Percentiles rank a stretch among this genome's conserved stretches.
phyloP scores from a whole-genome alignment of 805 yeast genomes.

The Barnettozyma californica region DNA sequence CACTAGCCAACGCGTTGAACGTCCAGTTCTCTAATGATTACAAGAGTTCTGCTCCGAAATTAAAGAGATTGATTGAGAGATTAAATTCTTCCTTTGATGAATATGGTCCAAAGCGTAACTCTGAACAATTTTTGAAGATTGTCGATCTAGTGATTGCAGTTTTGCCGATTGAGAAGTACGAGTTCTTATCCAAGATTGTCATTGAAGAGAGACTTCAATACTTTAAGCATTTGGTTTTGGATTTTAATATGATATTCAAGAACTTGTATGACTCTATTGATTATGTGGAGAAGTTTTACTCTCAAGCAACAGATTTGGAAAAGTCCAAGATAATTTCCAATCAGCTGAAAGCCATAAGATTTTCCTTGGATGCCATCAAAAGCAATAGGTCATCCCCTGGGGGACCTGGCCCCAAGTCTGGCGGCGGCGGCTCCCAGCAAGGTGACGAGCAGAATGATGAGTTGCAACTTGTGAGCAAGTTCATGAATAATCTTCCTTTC shows the following conservation, averaged over 20 bases:
- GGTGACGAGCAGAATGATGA: slow-evolving; percentile 33
- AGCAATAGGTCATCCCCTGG: slow-evolving; percentile 11
- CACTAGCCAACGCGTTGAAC: slow-evolving; percentile 53
- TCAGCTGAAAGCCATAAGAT: slow-evolving; percentile 47
- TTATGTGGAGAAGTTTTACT: slow-evolving; percentile 41
- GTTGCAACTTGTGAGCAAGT: slow-evolving; percentile 28
- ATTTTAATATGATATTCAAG: slow-evolving; percentile 36
- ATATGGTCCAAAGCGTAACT: slow-evolving; percentile 15
- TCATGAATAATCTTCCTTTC: slow-evolving; percentile 22
- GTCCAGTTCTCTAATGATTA: slow-evolving; percentile 49
- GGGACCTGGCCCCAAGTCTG: neutral
- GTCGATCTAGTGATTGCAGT: slow-evolving; percentile 46
- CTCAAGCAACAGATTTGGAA: slow-evolving; percentile 46
- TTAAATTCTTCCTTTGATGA: slow-evolving; percentile 19
- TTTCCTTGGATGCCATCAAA: slow-evolving; percentile 43
- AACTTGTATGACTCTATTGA: slow-evolving; percentile 29
- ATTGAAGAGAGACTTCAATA: slow-evolving; percentile 30
- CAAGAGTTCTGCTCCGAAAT: slow-evolving; percentile 37
- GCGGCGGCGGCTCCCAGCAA: neutral
- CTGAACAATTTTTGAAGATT: slow-evolving; percentile 26
- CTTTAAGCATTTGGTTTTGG: slow-evolving; percentile 29
- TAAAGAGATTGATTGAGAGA: slow-evolving; percentile 32
- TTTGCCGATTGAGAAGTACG: slow-evolving; percentile 44
- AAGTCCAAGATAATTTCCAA: slow-evolving; percentile 50
- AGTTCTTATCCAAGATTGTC: slow-evolving; percentile 31